These are phyloP conservation scores for Oleoguttula mirabilis DNA, from an alignment of 495 filamentous ascomycete genomes.

Conservation along the genomic window DNA sequence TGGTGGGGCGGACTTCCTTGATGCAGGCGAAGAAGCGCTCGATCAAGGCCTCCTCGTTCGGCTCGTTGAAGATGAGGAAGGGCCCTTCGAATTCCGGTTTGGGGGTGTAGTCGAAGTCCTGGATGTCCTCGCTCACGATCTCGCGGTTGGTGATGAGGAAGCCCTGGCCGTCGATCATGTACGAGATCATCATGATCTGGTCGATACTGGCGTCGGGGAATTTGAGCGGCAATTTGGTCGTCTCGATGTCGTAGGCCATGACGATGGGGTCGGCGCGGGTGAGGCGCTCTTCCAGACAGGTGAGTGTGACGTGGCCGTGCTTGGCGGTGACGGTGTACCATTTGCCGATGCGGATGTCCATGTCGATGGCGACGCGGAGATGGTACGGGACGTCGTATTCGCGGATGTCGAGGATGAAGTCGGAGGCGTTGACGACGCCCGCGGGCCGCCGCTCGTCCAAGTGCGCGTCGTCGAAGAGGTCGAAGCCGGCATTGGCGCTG, in stretches of 20 bases:
- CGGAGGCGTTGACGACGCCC: slow-evolving; percentile 76
- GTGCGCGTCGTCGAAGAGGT: slow-evolving; percentile 89
- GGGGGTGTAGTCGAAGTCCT: slow-evolving; percentile 96
- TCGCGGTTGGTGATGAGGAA: slow-evolving; percentile 97
- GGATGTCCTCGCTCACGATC: slow-evolving; percentile 94
- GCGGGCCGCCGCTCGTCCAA: slow-evolving; percentile 74
- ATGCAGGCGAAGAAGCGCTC: slow-evolving; percentile 93
- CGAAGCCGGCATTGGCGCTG: slow-evolving; percentile 66
- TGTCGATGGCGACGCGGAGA: slow-evolving; percentile 94
- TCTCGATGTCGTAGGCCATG: slow-evolving; percentile 97
- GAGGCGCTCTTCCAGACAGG: slow-evolving; percentile 76
- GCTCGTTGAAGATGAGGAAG: slow-evolving; percentile 97
- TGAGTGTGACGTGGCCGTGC: slow-evolving; percentile 71
- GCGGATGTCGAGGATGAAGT: slow-evolving; percentile 96
- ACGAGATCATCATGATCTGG: slow-evolving; percentile 99
- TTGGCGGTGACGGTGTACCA: slow-evolving; percentile 96
- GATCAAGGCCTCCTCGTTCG: slow-evolving; percentile 74
- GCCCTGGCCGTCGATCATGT: slow-evolving; percentile 98
- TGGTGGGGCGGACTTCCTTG: slow-evolving; percentile 85
- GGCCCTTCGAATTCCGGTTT: slow-evolving; percentile 89
- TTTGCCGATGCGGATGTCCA: slow-evolving; percentile 92
- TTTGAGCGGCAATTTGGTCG: slow-evolving; percentile 89
- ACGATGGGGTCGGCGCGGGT: slow-evolving; percentile 87
- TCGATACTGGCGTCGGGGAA: slow-evolving; percentile 95
- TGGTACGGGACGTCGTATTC: slow-evolving; percentile 99